Percentiles rank a stretch among this genome's conserved stretches.
These are phyloP conservation scores for Eleusine indica DNA, from an alignment of 176 grass and related monocot species.

Conservation along the genomic window DNA sequence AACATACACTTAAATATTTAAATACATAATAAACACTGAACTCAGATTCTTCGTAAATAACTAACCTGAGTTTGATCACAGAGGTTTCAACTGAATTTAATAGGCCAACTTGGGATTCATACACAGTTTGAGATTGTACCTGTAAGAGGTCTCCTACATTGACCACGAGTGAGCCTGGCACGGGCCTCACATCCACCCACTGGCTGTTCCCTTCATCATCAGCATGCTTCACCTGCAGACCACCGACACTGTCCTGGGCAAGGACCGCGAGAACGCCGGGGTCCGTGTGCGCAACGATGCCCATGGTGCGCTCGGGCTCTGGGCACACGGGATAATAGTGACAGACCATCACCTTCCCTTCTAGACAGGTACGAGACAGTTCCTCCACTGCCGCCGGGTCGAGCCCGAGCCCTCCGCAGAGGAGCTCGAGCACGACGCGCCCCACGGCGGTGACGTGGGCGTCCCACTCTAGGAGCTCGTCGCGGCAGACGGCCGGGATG, in stretches of 20 bases:
- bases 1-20: neutral
- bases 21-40: neutral
- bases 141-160: constrained; percentile 88
- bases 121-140: constrained; percentile 38
- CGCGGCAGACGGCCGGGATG: constrained; percentile 63
- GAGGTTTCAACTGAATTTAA: neutral
- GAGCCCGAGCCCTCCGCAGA: constrained; percentile 66
- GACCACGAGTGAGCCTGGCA: constrained; percentile 72
- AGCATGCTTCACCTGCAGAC: constrained; percentile 75
- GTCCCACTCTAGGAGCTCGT: constrained; percentile 64
- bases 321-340: constrained; percentile 94
- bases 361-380: constrained; percentile 29
- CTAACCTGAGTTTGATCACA: neutral
- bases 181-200: constrained; percentile 74
- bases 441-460: constrained; percentile 45
- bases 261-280: constrained; percentile 68
- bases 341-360: constrained; percentile 69
- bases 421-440: constrained; percentile 47
- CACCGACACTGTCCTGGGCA: constrained; percentile 65
- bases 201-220: constrained; percentile 37
- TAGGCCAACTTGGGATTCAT: neutral
- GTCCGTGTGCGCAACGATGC: constrained; percentile 71
- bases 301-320: constrained; percentile 79
- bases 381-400: constrained; percentile 28
- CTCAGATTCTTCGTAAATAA: neutral